Evolutionary conservation across 2,329 filamentous ascomycete genomes (phyloP).

Genomic region (Aspergillus chevalieri): DNA sequence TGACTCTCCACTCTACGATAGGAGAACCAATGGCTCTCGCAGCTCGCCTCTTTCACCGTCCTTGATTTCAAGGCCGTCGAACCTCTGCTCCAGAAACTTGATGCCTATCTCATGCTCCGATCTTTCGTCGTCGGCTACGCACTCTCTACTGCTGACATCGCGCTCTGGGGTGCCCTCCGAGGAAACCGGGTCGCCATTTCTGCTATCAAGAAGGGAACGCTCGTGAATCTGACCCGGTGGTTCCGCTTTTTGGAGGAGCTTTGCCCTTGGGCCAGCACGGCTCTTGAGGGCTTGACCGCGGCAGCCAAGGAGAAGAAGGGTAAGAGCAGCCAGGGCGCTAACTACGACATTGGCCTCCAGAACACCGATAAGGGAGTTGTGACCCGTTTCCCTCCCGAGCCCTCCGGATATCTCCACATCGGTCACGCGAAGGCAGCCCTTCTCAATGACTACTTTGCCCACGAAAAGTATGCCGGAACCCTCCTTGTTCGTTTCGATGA

Average conservation of each 20-base stretch:
- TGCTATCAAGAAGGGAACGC: conserved; percentile 69
- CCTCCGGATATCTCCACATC: conserved; percentile 91
- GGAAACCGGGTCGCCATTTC: conserved; percentile 78
- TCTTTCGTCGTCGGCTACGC: conserved; percentile 79
- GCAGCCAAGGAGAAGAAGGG: conserved; percentile 64
- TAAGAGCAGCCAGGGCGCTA: conserved; percentile 70
- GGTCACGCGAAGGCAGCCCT: conserved; percentile 91
- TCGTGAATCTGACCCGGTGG: conserved; percentile 77
- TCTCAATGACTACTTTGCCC: conserved; percentile 94
- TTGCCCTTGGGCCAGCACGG: conserved; percentile 67
- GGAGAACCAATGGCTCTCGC: conserved; percentile 52
- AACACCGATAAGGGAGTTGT: conserved; percentile 85
- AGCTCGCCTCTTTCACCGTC: conserved; percentile 47
- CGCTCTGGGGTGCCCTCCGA: conserved; percentile 76
- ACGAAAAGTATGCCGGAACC: conserved; percentile 86
- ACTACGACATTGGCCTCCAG: conserved; percentile 80
- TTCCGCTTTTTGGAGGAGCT: conserved; percentile 77
- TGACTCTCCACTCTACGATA: conserved; percentile 8
- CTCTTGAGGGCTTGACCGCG: conserved; percentile 63
- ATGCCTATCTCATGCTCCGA: conserved; percentile 80
- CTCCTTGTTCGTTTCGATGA: conserved; percentile 92
- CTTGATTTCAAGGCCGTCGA: conserved; percentile 80
- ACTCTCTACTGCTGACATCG: conserved; percentile 69
- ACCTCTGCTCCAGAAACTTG: conserved; percentile 65
- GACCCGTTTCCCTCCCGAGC: conserved; percentile 88